A percentile compares a stretch with the other conserved stretches of the same genome.
Conservation (phyloP, 306 rosid genomes). For the Dryas octopetala region DNA sequence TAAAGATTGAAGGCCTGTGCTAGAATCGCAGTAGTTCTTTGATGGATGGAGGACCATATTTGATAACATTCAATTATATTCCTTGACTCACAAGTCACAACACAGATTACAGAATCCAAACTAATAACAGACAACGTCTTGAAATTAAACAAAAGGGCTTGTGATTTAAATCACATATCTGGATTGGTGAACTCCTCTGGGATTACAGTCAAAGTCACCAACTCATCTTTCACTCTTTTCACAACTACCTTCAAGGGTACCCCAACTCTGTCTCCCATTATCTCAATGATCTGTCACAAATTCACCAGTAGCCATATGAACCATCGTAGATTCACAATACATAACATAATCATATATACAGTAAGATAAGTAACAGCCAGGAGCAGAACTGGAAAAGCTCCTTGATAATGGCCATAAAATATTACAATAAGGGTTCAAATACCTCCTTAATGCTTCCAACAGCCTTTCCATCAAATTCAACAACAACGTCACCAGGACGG, state of each 20-base stretch:
- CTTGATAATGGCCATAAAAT: background rate
- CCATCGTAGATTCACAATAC: background rate
- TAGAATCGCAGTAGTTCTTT: too few species aligned
- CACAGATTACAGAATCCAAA: background rate
- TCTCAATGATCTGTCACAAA: constrained; percentile 65
- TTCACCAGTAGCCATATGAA: background rate
- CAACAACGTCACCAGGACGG: constrained; percentile 72
- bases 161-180: constrained; percentile 29
- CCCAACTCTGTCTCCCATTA: constrained; percentile 74
- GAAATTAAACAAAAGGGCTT: background rate
- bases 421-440: constrained; percentile 6
- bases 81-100: too few species aligned
- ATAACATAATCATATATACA: background rate
- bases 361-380: background rate
- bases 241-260: constrained; percentile 58
- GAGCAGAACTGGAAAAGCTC: background rate
- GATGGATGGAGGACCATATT: too few species aligned
- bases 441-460: constrained; percentile 75
- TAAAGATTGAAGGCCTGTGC: too few species aligned
- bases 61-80: background rate
- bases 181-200: constrained; percentile 72
- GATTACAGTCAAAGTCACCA: constrained; percentile 55
- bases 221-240: constrained; percentile 46
- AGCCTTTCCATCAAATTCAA: constrained; percentile 77
- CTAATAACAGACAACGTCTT: background rate